Percentiles rank a stretch among this genome's conserved stretches.
These are phyloP conservation scores for Blastomyces silverae DNA, from an alignment of 2,329 filamentous ascomycete genomes.

Conservation along the genomic window DNA sequence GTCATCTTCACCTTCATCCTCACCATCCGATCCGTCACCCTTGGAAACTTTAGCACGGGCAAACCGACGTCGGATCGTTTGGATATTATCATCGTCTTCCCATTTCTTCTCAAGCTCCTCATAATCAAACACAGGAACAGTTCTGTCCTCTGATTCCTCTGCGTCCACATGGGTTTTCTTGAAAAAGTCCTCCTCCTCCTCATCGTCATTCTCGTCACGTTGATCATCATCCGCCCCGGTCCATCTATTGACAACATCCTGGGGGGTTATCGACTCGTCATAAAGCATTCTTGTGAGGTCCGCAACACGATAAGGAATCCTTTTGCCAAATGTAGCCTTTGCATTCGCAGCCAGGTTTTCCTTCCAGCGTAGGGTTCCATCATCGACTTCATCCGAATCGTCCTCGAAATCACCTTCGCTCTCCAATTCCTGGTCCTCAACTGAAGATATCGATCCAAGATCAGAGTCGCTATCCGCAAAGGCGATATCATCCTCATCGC, in stretches of 20 bases:
- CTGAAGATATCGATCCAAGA: slow-evolving; percentile 73
- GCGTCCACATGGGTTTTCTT: slow-evolving; percentile 49
- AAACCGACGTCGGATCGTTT: slow-evolving; percentile 67
- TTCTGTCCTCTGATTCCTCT: slow-evolving; percentile 61
- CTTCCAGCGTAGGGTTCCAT: slow-evolving; percentile 76
- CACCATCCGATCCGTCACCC: slow-evolving; percentile 47
- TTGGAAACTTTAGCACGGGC: slow-evolving; percentile 60
- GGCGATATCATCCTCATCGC: slow-evolving; percentile 63
- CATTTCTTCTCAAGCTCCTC: slow-evolving; percentile 76
- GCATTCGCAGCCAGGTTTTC: slow-evolving; percentile 73
- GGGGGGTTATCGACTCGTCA: slow-evolving; percentile 67
- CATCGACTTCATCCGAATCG: slow-evolving; percentile 57
- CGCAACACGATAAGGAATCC: slow-evolving; percentile 65
- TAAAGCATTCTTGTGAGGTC: slow-evolving; percentile 88
- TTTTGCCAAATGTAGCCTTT: slow-evolving; percentile 60
- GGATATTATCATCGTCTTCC: slow-evolving; percentile 70
- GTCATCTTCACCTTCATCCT: slow-evolving; percentile 50
- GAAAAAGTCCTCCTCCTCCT: slow-evolving; percentile 62
- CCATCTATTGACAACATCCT: slow-evolving; percentile 74
- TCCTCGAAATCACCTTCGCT: slow-evolving; percentile 50
- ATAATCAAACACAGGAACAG: slow-evolving; percentile 73
- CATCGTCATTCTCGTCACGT: slow-evolving; percentile 47
- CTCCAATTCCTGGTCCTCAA: slow-evolving; percentile 50
- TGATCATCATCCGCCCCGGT: slow-evolving; percentile 52
- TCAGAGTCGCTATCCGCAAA: slow-evolving; percentile 98